Evolutionary conservation across 1,139 yeast species (phyloP).

Genomic region (Lodderomyces margitis): DNA sequence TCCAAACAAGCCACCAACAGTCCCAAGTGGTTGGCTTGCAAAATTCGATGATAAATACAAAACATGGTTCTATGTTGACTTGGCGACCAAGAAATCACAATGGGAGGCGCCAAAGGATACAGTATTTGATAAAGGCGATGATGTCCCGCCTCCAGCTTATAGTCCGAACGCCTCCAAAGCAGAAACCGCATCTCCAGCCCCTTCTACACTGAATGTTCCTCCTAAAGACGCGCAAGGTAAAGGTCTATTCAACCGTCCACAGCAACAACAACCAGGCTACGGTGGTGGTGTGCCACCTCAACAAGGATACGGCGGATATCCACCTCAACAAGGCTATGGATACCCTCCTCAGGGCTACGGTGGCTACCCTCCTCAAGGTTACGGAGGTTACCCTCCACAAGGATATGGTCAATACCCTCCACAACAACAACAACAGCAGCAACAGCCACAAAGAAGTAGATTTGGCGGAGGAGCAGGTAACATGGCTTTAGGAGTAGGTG

Average conservation of each 20-base stretch:
- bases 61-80: conserved; percentile 75
- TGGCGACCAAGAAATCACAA: conserved; percentile 72
- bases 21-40: conserved; percentile 85
- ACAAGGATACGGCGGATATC: conserved; percentile 8
- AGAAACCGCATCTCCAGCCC: conserved; percentile 5
- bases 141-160: conserved; percentile 35
- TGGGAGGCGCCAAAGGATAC: conserved; percentile 86
- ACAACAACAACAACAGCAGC: conserved; percentile 18
- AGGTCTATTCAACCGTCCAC: conserved; percentile 2
- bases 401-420: conserved; percentile 20
- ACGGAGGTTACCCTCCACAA: conserved; percentile 23
- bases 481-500: conserved; percentile 73
- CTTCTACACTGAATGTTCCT: conserved; percentile 10
- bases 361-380: conserved; percentile 20
- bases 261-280: conserved; percentile 9
- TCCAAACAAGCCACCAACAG: conserved; percentile 46
- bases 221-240: not conserved
- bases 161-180: conserved; percentile 22
- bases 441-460: conserved; percentile 19
- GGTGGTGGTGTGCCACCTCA: conserved; percentile 12
- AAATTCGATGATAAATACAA: conserved; percentile 79
- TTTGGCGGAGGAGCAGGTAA: conserved; percentile 32
- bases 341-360: conserved; percentile 23
- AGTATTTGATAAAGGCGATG: conserved; percentile 25
- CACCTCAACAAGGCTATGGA: conserved; percentile 21